phyloP scores from a whole-genome alignment of 139 green algal species.

The Eudorina sp. region DNA sequence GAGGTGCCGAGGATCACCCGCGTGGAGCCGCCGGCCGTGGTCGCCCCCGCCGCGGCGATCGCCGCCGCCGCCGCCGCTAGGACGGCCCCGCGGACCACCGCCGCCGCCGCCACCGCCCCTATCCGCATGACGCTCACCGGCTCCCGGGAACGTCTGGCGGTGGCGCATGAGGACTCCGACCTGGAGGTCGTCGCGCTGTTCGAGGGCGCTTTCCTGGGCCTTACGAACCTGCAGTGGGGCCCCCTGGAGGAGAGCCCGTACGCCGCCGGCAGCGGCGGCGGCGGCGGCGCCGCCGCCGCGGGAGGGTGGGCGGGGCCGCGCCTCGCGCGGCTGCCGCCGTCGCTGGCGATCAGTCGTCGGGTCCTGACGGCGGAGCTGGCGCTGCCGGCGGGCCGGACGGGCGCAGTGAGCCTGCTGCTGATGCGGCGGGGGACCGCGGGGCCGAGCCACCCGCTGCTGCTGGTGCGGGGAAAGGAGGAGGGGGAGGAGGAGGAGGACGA shows the following conservation, averaged over 20 bases:
- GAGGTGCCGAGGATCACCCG: conserved; percentile 19
- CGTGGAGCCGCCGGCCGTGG: not conserved
- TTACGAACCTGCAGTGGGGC: not conserved
- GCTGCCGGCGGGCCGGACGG: not conserved
- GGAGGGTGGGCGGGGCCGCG: not conserved
- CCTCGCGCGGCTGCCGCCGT: not conserved
- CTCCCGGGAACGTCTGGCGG: not conserved
- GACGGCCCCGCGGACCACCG: not conserved
- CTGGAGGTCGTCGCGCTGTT: conserved; percentile 37
- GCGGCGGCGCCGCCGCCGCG: not conserved
- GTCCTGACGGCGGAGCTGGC: not conserved
- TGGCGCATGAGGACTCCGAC: not conserved
- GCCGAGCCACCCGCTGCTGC: conserved; percentile 1
- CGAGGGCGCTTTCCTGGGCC: not conserved
- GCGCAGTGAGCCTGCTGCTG: not conserved
- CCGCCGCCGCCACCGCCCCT: not conserved
- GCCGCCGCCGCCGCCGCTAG: not conserved
- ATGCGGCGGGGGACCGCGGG: not conserved
- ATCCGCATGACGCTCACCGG: conserved; percentile 28
- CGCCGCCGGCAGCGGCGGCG: not conserved
- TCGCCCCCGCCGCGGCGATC: not conserved
- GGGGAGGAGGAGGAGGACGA: too few species aligned
- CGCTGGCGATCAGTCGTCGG: not conserved
- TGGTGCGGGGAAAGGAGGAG: too few species aligned
- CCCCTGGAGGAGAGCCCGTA: not conserved